Base-by-base conservation (phyloP, 1,284 basidiomycete genomes). In the Coriolopsis trogii region DNA sequence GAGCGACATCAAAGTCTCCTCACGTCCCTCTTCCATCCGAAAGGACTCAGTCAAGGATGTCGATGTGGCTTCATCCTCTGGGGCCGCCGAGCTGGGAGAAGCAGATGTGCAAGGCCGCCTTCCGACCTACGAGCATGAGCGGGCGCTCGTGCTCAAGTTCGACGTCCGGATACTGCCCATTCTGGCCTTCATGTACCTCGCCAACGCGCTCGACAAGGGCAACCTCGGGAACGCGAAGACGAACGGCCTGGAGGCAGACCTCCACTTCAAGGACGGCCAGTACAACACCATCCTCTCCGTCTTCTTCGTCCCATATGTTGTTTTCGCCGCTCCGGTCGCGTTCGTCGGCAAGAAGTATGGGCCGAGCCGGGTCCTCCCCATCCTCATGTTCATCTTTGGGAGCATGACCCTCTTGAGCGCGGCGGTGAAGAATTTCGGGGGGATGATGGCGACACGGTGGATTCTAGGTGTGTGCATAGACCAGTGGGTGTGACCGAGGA, bases 221-320 rank as follows among this genome's bases (percentile, higher is more conserved):
- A 81, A 81, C 56, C 75, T 81, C 13, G 78, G 75, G 5, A 81
- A 82, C 62, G 80, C 80, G 16, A 77, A 80, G 56, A 79, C 78
- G 1, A 78, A 75, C 41, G 75, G 75, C 5, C 73, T 53, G 44
- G 51, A 53, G 34, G 20, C 5, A 2, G 51, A 53, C 51, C 61
- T 65, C 16, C 56, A 64, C 39, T 65, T 70, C 41, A 60, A 66
- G 10, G 54, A 61, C 45, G 53, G 64, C 24, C 65, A 73, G 53
- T 73, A 71, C 57, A 56, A 62, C 38, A 52, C 67, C 29, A 69
- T 72, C 8, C 65, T 73, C 20, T 70, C 73, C 61, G 63, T 74
- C n/a, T 74, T 71, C 62, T 58, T 71, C 48, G 63, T 72, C 40
- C 64, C 67, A 6, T 70, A 70, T 51, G 66, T 63, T 24, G 31